A percentile compares a stretch with the other conserved stretches of the same genome.
Evolutionary conservation across 2,329 filamentous ascomycete genomes (phyloP).

Genomic region (Helotiales sp.): DNA sequence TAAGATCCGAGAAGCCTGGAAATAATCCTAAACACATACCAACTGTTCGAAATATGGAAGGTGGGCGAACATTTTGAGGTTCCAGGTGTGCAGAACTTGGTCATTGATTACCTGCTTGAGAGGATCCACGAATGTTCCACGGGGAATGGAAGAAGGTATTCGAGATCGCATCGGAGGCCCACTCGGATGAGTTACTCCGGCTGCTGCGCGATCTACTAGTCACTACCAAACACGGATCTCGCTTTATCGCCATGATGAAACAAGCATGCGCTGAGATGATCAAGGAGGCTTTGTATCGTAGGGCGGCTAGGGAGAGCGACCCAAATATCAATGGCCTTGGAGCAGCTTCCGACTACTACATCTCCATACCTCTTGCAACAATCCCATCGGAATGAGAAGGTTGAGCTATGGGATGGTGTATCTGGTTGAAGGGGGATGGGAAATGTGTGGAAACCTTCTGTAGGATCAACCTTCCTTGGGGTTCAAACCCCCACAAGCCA

Average conservation of each 20-base stretch:
- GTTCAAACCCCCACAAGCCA: too few relatives aligned
- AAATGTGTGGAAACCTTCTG: too few relatives aligned
- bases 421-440: too few relatives aligned
- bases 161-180: neutral
- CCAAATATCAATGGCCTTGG: neutral
- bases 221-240: neutral
- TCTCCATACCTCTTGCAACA: too few relatives aligned
- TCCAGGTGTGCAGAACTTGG: neutral
- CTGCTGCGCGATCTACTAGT: neutral
- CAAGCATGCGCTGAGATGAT: neutral
- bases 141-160: too few relatives aligned
- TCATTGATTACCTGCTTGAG: neutral
- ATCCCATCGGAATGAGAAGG: too few relatives aligned
- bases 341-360: neutral
- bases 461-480: too few relatives aligned
- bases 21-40: neutral
- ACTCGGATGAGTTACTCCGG: neutral
- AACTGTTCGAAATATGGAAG: neutral
- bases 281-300: neutral
- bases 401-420: too few relatives aligned
- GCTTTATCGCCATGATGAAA: neutral
- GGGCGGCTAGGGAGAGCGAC: neutral
- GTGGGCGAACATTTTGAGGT: neutral
- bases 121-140: neutral
- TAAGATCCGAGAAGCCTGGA: neutral